phyloP scores from a whole-genome alignment of 331 rosid species.

The Rhamnella rubrinervis region DNA sequence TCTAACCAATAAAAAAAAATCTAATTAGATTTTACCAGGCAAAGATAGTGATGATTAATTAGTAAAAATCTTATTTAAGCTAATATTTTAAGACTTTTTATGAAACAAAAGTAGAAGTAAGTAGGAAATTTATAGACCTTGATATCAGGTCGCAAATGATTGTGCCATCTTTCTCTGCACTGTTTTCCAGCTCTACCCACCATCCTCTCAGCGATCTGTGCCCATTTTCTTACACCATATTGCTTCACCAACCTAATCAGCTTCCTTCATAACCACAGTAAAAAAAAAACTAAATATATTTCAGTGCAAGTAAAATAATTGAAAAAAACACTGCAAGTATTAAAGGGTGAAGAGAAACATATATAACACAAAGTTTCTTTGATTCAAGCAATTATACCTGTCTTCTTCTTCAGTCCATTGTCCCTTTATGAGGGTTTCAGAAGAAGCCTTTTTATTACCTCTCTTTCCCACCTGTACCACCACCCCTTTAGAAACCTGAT shows the following conservation, averaged over 20 bases:
- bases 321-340: neutral
- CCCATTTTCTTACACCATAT: constrained; percentile 81
- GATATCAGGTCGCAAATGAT: constrained; percentile 88
- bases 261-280: constrained; percentile 37
- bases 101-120: neutral
- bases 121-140: constrained; percentile 44
- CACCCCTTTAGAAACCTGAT: constrained; percentile 10
- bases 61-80: too few species aligned
- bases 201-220: constrained; percentile 72
- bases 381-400: constrained; percentile 38
- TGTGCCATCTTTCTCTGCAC: constrained; percentile 95
- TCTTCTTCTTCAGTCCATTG: constrained; percentile 91
- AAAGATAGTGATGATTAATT: too few species aligned
- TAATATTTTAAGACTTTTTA: too few species aligned
- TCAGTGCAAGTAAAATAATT: neutral
- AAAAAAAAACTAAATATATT: neutral
- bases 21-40: too few species aligned
- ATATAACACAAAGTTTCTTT: too few species aligned
- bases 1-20: too few species aligned
- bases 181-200: constrained; percentile 88
- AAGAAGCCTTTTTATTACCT: constrained; percentile 30
- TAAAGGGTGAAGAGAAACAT: neutral
- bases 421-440: constrained; percentile 63
- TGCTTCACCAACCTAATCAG: constrained; percentile 68
- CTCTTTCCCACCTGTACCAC: constrained; percentile 31